Evolutionary conservation across 306 rosid genomes (phyloP).

Genomic region (Cicer judaicum): DNA sequence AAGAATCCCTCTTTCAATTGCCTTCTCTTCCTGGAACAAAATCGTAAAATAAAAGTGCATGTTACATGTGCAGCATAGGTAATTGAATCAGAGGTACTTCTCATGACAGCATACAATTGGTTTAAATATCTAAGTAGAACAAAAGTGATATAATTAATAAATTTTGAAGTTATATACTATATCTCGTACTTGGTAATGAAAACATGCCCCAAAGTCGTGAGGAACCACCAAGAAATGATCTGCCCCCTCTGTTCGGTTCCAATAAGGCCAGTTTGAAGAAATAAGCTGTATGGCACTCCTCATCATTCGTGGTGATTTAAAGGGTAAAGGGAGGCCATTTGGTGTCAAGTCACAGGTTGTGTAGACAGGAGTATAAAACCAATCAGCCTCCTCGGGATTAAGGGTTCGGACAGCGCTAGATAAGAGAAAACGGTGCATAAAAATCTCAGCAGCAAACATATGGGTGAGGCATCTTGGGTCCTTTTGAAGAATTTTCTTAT

Average conservation of each 20-base stretch:
- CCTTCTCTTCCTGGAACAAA: slow-evolving; percentile 81
- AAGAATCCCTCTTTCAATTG: slow-evolving; percentile 89
- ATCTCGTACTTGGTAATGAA: slow-evolving; percentile 83
- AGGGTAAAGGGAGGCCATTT: slow-evolving; percentile 96
- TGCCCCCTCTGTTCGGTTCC: slow-evolving; percentile 93
- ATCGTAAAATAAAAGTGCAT: neutral
- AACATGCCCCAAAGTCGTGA: slow-evolving; percentile 99
- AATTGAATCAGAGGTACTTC: slow-evolving; percentile 29
- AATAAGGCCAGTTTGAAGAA: slow-evolving; percentile 97
- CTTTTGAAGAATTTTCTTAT: slow-evolving; percentile 91
- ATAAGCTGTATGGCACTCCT: slow-evolving; percentile 95
- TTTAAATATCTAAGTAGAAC: slow-evolving; percentile 19
- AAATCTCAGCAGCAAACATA: slow-evolving; percentile 99
- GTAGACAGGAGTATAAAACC: slow-evolving; percentile 98
- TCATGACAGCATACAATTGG: slow-evolving; percentile 12
- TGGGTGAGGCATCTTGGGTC: slow-evolving; percentile 92
- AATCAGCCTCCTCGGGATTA: slow-evolving; percentile 97
- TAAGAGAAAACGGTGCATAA: slow-evolving; percentile 90
- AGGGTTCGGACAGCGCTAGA: slow-evolving; percentile 95
- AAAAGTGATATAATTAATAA: neutral
- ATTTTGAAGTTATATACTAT: neutral
- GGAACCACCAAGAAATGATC: slow-evolving; percentile 96
- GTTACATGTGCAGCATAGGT: slow-evolving; percentile 3
- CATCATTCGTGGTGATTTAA: slow-evolving; percentile 97
- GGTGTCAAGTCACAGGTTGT: slow-evolving; percentile 95